Evolutionary conservation across 2,329 filamentous ascomycete species (phyloP).

Genomic region (Fusarium brevicatenulatum): DNA sequence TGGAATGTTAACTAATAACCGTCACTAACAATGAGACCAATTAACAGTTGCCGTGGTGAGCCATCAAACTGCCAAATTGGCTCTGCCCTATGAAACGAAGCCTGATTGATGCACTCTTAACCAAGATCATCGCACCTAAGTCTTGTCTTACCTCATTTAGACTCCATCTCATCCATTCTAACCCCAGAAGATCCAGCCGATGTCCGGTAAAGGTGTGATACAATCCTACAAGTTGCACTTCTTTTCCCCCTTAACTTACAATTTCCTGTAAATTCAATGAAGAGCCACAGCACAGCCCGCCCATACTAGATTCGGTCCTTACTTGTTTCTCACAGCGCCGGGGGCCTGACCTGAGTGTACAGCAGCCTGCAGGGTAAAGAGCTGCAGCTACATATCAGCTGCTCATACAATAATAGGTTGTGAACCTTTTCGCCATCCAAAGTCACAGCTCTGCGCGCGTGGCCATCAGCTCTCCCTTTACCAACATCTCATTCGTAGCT

Average conservation of each 20-base stretch:
- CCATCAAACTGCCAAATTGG: constrained; percentile 13
- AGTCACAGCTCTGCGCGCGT: constrained; percentile 19
- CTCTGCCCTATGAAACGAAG: constrained; percentile 30
- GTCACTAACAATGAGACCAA: background rate
- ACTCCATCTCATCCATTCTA: constrained; percentile 9
- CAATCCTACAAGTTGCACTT: constrained; percentile 1
- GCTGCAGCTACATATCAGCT: constrained; percentile 29
- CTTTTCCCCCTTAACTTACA: constrained; percentile 1
- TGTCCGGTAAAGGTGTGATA: constrained; percentile 31
- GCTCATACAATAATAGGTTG: constrained; percentile 2
- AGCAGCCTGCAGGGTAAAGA: background rate
- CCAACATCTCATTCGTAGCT: constrained; percentile 14
- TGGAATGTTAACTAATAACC: background rate
- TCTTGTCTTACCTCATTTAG: constrained; percentile 41
- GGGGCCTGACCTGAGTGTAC: background rate
- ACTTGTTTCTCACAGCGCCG: constrained; percentile 1
- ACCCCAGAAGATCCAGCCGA: constrained; percentile 24
- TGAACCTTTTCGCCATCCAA: constrained; percentile 17
- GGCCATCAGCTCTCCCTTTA: constrained; percentile 14
- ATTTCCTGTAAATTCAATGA: background rate
- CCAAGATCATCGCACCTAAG: constrained; percentile 31
- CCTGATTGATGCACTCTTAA: constrained; percentile 24
- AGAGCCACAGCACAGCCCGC: constrained; percentile 3
- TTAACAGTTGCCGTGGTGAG: constrained; percentile 4
- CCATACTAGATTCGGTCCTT: constrained; percentile 18